Percentiles rank a stretch among this genome's conserved stretches.
These are phyloP conservation scores for Boletellus deceptivus DNA, from an alignment of 1,284 basidiomycete species.

Conservation along the genomic window DNA sequence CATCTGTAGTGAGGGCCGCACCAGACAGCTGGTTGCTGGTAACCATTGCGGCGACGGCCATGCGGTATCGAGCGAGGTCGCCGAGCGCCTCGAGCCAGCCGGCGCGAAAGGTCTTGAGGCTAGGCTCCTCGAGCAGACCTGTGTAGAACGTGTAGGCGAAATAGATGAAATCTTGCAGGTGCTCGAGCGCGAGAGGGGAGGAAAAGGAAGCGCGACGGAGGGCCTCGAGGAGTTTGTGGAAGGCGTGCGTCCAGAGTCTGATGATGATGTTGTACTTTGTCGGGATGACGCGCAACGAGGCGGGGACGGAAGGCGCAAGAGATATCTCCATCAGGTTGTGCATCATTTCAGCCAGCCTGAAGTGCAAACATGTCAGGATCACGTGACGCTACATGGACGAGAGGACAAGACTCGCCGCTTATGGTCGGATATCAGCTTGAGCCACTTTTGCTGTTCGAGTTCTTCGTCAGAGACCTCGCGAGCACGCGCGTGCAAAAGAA, in stretches of 20 bases:
- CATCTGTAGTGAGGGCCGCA: slow-evolving; percentile 46
- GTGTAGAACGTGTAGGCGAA: slow-evolving; percentile 96
- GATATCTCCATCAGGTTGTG: slow-evolving; percentile 87
- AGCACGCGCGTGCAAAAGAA: slow-evolving; percentile 51
- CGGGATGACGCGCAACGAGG: slow-evolving; percentile 85
- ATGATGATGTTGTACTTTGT: slow-evolving; percentile 94
- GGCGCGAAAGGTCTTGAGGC: slow-evolving; percentile 67
- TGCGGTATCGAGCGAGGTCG: slow-evolving; percentile 91
- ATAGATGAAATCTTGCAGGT: slow-evolving; percentile 89
- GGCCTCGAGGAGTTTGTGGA: slow-evolving; percentile 87
- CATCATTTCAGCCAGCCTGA: slow-evolving; percentile 84
- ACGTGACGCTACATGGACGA: slow-evolving; percentile 4
- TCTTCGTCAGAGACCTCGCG: slow-evolving; percentile 46
- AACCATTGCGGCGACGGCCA: slow-evolving; percentile 83
- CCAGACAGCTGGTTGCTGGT: slow-evolving; percentile 41
- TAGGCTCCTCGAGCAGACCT: slow-evolving; percentile 81
- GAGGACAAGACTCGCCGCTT: slow-evolving; percentile 51
- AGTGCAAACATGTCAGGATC: slow-evolving; percentile 3
- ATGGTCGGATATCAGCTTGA: slow-evolving; percentile 62
- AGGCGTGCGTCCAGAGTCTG: slow-evolving; percentile 89
- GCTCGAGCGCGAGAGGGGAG: slow-evolving; percentile 64
- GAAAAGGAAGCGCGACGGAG: slow-evolving; percentile 78
- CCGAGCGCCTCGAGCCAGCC: slow-evolving; percentile 97
- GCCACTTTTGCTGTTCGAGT: slow-evolving; percentile 64
- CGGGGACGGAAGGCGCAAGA: slow-evolving; percentile 82